Base-by-base conservation (phyloP, 495 filamentous ascomycete species). In the Pyrenula aspistea region DNA sequence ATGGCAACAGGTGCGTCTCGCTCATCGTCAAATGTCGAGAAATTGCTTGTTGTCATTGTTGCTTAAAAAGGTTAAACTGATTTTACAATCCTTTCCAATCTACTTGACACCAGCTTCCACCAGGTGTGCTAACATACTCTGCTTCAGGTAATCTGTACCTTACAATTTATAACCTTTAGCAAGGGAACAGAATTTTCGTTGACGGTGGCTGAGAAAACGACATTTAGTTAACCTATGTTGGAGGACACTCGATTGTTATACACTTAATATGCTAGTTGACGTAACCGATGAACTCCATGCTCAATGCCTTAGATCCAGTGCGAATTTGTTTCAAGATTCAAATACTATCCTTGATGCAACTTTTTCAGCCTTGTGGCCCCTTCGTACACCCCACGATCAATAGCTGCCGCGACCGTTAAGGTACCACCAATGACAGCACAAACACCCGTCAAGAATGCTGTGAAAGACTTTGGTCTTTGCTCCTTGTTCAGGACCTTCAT, bases 401-500 rank as follows among this genome's bases (percentile, higher is more conserved):
- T 72, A 11, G 93, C 91, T 10, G 93, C 93, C 24, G 93, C 93
- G 8, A 99, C 93, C 0, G 93, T 99, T 58, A 99, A 68, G 0
- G 93, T 97, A 60, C 93, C 93, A 57, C 93, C 93, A 49, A 99
- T 85, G 53, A 96, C 85, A 21, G 93, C 91, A 66, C 93, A 97
- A 4, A 97, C 82, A 51, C 94, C 93, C 1, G 92, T 90, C 49
- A 99, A 64, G 74, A 99, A 97, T 2, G 87, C 86, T 1, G 87
- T 80, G 68, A 97, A 92, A 15, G 84, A 83, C 74, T 96, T 96
- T 19, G 83, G 72, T 20, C 89, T 83, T 59, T 86, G 86, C 75
- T 99, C 93, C 48, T 90, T 83, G 75, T 97, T 99, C 73, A 99
- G 87, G 49, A 99, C 94, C 72, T 97, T 99, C 94, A 99, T 97